These are phyloP conservation scores for Poronia punctata DNA, from an alignment of 495 filamentous ascomycete genomes.

Conservation along the genomic window DNA sequence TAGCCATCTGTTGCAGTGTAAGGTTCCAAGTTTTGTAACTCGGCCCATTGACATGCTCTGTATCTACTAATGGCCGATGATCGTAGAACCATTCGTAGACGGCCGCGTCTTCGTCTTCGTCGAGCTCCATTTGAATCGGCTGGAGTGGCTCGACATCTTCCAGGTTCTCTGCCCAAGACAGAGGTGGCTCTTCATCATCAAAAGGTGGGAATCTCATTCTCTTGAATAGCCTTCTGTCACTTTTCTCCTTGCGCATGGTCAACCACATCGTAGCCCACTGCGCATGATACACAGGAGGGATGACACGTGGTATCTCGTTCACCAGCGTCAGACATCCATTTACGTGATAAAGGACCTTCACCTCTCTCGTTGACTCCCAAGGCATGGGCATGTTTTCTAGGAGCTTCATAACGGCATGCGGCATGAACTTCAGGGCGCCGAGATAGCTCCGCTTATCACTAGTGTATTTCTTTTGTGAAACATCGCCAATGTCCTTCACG, in stretches of 20 bases:
- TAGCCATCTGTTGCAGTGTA: constrained; percentile 91
- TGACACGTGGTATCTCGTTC: constrained; percentile 93
- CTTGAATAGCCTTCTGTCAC: constrained; percentile 93
- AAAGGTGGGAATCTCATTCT: constrained; percentile 98
- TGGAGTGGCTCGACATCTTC: constrained; percentile 97
- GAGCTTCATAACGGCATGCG: constrained; percentile 97
- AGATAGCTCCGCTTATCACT: constrained; percentile 98
- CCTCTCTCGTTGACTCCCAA: constrained; percentile 92
- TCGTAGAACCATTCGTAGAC: constrained; percentile 98
- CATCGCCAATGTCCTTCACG: constrained; percentile 96
- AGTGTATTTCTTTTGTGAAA: constrained; percentile 98
- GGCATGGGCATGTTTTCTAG: constrained; percentile 99
- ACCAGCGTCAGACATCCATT: constrained; percentile 96
- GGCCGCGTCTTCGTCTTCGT: constrained; percentile 86
- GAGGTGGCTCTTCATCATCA: constrained; percentile 95
- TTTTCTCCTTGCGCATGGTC: constrained; percentile 96
- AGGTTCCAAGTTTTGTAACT: constrained; percentile 98
- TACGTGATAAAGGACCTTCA: constrained; percentile 97
- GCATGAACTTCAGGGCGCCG: constrained; percentile 98
- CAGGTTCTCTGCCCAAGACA: constrained; percentile 98
- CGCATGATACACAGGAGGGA: constrained; percentile 96
- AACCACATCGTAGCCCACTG: constrained; percentile 99
- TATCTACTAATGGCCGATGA: constrained; percentile 84
- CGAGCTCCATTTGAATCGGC: constrained; percentile 98
- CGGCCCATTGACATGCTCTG: constrained; percentile 89